A percentile compares a stretch with the other conserved stretches of the same genome.
Evolutionary conservation across 139 green algal species (phyloP).

Genomic region (Chlamydomonas sp.): DNA sequence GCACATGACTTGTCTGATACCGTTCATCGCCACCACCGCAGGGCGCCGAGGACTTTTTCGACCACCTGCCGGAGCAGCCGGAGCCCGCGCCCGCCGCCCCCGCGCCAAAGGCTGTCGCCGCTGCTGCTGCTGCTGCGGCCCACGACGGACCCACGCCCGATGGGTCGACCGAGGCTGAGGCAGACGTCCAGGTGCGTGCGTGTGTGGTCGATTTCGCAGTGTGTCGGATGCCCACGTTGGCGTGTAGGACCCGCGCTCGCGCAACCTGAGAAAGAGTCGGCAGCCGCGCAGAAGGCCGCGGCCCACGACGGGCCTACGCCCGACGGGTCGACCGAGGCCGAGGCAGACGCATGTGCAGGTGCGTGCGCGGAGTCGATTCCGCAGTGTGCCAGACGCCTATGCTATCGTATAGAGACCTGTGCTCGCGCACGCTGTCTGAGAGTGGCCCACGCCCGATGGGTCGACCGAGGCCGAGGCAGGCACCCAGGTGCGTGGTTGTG

Average conservation of each 20-base stretch:
- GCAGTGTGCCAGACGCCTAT: no score
- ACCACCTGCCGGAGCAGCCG: slow-evolving; percentile 43
- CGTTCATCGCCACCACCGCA: no score
- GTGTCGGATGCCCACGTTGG: no score
- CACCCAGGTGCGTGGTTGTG: no score
- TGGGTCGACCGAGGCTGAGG: slow-evolving; percentile 48
- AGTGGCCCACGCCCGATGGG: background rate
- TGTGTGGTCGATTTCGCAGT: no score
- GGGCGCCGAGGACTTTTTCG: slow-evolving; percentile 71
- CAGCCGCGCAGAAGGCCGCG: background rate
- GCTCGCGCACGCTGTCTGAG: no score
- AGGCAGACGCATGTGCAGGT: slow-evolving; percentile 78
- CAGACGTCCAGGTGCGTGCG: slow-evolving; percentile 77
- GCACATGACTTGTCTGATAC: no score
- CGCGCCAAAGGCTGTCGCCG: background rate
- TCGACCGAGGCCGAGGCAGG: slow-evolving; percentile 54
- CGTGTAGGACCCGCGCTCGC: no score
- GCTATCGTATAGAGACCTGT: no score
- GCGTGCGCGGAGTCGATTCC: no score
- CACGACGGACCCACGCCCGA: background rate
- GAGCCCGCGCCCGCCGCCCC: no score
- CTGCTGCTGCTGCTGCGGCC: background rate
- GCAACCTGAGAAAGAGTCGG: no score
- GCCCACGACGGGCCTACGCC: background rate
- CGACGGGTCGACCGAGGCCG: slow-evolving; percentile 33